Base-by-base conservation (phyloP, 2,329 filamentous ascomycete genomes). In the Hortaea werneckii region DNA sequence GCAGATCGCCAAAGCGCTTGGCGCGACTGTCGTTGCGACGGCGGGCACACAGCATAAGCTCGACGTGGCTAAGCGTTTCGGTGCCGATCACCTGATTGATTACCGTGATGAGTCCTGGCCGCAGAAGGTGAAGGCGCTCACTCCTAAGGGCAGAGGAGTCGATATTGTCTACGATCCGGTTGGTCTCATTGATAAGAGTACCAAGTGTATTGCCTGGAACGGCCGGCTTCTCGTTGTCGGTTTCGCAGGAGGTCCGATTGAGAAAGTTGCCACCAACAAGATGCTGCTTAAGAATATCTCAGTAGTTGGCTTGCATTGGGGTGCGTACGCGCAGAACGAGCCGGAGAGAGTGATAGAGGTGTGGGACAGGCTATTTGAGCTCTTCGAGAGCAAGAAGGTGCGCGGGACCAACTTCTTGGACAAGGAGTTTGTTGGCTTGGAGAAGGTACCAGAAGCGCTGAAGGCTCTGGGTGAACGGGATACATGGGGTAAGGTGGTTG, bases 101-200 rank as follows among this genome's bases (percentile, higher is more conserved):
- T 95, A 95, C 66, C 74, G 74, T 12, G 74, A 83, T 51, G 62
- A 72, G 2, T 69, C 73, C 45, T 82, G 78, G 78, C 75, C 78
- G 2, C 72, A 80, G 51, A 65, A 80, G 50, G 87, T 95, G 41
- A 85, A 85, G 70, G 80, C 78, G 55, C 66, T 96, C 48, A 90
- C 84, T 4, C 86, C 85, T 0, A 78, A 80, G 51, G 77, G 77
- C 1, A 70, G 74, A 38, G 80, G 88, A 8, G 89, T 95, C 12
- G 89, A 96, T 66, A 87, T 96, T 43, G 89, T 96, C 20, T 96
- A 87, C 69, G 90, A 96, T 65, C 88, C 90, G 9, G 90, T 96
- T 1, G 90, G 90, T 1, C 70, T 95, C 62, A 86, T 95, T 42
- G 87, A 94, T 54, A 77, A 80, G 61, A 87, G 82, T 55, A 85